phyloP scores from a whole-genome alignment of 805 yeast species.

The Ogataea nitratoaversa region DNA sequence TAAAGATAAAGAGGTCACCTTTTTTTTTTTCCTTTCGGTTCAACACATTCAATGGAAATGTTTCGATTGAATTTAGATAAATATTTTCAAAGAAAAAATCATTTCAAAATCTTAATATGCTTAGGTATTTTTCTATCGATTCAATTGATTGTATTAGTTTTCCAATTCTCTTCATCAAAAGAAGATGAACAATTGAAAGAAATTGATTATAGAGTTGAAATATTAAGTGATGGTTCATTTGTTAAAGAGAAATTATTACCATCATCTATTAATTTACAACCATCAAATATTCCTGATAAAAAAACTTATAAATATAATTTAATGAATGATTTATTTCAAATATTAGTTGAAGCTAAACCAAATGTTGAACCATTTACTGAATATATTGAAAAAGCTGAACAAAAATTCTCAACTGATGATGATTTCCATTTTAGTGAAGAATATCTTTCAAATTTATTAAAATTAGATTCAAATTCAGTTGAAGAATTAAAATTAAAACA shows the following conservation, averaged over 20 bases:
- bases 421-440: conserved; percentile 42
- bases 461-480: conserved; percentile 30
- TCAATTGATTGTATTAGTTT: background rate
- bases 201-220: background rate
- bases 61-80: background rate
- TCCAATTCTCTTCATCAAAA: background rate
- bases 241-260: background rate
- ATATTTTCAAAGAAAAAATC: background rate
- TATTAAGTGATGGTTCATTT: background rate
- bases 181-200: background rate
- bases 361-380: conserved; percentile 36
- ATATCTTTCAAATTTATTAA: conserved; percentile 41
- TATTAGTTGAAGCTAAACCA: conserved; percentile 29
- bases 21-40: too few species aligned
- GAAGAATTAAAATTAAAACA: conserved; percentile 18
- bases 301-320: conserved; percentile 4
- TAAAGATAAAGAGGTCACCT: too few species aligned
- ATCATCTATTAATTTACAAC: too few species aligned
- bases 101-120: background rate
- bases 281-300: too few species aligned
- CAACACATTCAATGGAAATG: too few species aligned
- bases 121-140: background rate
- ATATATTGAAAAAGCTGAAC: conserved; percentile 40
- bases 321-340: conserved; percentile 22
- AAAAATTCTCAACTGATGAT: conserved; percentile 37